These are phyloP conservation scores for Scleroderma citrinum DNA, from an alignment of 768 basidiomycete species.

Conservation along the genomic window DNA sequence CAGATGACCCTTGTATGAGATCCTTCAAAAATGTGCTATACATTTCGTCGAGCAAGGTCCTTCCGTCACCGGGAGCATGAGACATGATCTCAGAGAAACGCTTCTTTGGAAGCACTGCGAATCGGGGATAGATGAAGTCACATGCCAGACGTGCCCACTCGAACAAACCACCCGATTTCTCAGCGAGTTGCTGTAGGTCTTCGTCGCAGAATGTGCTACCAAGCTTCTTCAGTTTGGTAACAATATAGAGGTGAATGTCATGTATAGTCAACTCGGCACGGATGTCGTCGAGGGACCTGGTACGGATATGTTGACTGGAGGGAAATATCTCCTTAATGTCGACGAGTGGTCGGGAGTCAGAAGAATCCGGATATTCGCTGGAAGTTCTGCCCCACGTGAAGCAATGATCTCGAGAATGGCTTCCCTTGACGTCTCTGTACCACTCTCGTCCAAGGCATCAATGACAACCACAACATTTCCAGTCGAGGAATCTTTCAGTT, in stretches of 20 bases:
- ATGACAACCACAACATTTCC: neutral
- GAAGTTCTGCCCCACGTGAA: neutral
- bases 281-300: neutral
- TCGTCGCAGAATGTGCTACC: neutral
- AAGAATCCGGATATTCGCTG: neutral
- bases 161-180: neutral
- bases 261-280: neutral
- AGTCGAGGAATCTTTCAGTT: neutral
- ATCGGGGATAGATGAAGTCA: neutral
- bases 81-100: neutral
- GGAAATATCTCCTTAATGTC: neutral
- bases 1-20: neutral
- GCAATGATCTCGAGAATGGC: neutral
- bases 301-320: neutral
- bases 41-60: neutral
- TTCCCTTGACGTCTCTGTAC: neutral
- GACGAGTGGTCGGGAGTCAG: neutral
- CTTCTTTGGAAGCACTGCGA: neutral
- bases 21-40: neutral
- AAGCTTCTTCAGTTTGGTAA: neutral
- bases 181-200: neutral
- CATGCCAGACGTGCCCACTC: neutral
- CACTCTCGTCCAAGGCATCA: neutral
- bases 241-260: neutral
- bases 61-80: neutral